Evolutionary conservation across 2,329 filamentous ascomycete genomes (phyloP).

Genomic region (Hymenoscyphus albidus): DNA sequence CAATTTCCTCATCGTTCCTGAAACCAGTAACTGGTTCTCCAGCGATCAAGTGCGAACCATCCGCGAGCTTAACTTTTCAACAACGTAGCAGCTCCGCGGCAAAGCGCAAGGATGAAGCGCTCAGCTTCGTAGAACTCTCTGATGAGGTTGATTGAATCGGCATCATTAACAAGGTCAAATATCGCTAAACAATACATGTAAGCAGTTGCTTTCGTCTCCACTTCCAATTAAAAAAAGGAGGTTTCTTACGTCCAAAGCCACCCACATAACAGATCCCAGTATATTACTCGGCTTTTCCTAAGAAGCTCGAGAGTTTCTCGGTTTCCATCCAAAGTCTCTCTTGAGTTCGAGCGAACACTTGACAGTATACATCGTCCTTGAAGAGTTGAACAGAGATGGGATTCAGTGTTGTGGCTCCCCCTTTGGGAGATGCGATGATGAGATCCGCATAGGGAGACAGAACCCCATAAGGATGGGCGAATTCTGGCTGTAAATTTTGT

Average conservation of each 20-base stretch:
- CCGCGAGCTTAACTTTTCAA: constrained; percentile 49
- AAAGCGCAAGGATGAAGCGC: constrained; percentile 62
- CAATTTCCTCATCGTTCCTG: constrained; percentile 49
- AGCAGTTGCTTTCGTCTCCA: too few species aligned
- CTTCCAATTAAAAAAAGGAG: too few species aligned
- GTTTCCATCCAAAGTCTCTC: constrained; percentile 49
- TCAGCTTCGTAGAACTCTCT: constrained; percentile 56
- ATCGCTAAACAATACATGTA: too few species aligned
- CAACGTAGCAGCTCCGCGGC: constrained; percentile 63
- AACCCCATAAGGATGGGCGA: constrained; percentile 43
- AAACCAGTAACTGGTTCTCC: constrained; percentile 58
- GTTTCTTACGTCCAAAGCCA: constrained; percentile 49
- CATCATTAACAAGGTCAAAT: constrained; percentile 9
- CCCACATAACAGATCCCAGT: constrained; percentile 55
- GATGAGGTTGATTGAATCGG: constrained; percentile 48
- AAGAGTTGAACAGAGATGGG: constrained; percentile 40
- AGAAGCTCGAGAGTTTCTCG: constrained; percentile 43
- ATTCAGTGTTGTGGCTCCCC: constrained; percentile 42
- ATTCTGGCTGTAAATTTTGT: constrained; percentile 40
- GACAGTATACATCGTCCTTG: constrained; percentile 39
- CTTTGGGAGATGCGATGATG: constrained; percentile 41
- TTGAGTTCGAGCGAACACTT: constrained; percentile 42
- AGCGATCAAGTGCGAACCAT: constrained; percentile 51
- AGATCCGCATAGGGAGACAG: constrained; percentile 39
- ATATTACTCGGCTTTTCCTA: constrained; percentile 45